Base-by-base conservation (phyloP, 2,329 filamentous ascomycete genomes). In the Pestalotiopsis sp. region DNA sequence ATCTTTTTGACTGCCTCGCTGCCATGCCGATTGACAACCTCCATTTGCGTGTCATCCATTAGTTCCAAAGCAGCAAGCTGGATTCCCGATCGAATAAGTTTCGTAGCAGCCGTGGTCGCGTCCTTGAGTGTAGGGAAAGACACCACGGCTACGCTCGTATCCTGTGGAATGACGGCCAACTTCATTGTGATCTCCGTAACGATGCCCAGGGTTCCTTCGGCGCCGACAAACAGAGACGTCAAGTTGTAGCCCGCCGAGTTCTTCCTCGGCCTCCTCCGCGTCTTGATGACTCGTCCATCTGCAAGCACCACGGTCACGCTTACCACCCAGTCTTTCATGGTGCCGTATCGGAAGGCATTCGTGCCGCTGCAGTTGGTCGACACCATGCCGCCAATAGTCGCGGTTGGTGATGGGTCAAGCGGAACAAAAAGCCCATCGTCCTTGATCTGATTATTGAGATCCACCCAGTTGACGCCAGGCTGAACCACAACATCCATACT, bases 301-400 rank as follows among this genome's bases (percentile, higher is more conserved):
- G 91, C 88, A 57, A 93, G 82, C 0, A 93, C 91, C 0, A 92
- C 90, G 0, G 91, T 93, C 27, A 93, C 77, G 71, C 90, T 92
- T 69, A 93, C 82, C 1, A 93, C 91, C 85, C 90, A 93, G 71
- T 93, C 91, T 72, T 91, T 92, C 91, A 93, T 93, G 0, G 91
- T 92, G 0, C 91, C 91, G 74, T 93, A 93, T 65, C 90, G 82
- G 68, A 87, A 83, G 1, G 87, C 86, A 72, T 89, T 88, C 0
- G 87, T 89, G 0, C 87, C 87, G 66, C 83, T 90, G 80, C 91
- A 93, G 66, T 91, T 91, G 1, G 91, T 92, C 0, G 89, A 88
- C 4, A 93, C 81, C 87, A 89, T 89, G 4, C 87, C 87, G 1
- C 87, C 87, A 23, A 89, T 82, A 70, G 83, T 81, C 0, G 87